Percentiles rank a stretch among this genome's conserved stretches.
phyloP scores from a whole-genome alignment of 345 rosid species.

The Combretum micranthum region DNA sequence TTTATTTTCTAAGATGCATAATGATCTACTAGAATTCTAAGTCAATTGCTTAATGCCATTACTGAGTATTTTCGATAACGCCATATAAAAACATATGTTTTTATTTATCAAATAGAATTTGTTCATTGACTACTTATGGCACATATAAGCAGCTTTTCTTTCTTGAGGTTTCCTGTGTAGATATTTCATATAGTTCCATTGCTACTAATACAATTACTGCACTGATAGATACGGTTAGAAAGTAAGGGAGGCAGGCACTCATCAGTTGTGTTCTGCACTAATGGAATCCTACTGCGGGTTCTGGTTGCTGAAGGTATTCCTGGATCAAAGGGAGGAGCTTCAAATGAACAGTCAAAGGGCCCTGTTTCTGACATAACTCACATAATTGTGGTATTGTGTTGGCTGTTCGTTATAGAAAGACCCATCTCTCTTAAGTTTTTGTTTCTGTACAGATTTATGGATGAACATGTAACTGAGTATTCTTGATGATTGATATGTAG shows the following conservation, averaged over 20 bases:
- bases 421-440: no score
- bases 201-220: slow-evolving; percentile 6
- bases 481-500: no score
- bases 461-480: no score
- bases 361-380: slow-evolving; percentile 66
- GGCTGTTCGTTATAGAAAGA: not conserved
- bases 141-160: no score
- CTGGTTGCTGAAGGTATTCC: slow-evolving; percentile 53
- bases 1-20: no score
- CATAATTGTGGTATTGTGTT: slow-evolving; percentile 77
- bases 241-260: slow-evolving; percentile 84
- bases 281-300: slow-evolving; percentile 77
- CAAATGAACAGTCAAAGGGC: slow-evolving; percentile 16
- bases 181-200: not conserved
- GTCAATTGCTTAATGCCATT: no score
- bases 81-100: no score
- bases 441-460: no score
- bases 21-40: no score
- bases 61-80: no score
- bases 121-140: no score
- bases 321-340: slow-evolving; percentile 20
- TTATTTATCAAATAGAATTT: no score
- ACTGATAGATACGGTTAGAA: slow-evolving; percentile 73
- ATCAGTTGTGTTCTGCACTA: slow-evolving; percentile 89
- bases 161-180: not conserved